phyloP scores from a whole-genome alignment of 2,329 filamentous ascomycete species.

The Aspergillus uvarum region DNA sequence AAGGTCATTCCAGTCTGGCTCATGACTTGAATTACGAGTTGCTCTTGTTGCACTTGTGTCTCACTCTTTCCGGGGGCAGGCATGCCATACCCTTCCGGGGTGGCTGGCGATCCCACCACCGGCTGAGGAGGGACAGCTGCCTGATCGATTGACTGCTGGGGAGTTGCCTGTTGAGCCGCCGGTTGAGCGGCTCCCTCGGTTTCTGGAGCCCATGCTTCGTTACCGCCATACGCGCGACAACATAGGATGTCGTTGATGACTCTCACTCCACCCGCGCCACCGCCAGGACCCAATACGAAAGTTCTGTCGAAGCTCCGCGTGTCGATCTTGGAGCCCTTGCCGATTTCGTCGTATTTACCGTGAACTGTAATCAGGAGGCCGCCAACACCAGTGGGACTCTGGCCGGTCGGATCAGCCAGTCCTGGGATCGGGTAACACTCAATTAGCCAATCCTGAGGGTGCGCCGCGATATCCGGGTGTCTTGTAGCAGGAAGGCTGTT shows the following conservation, averaged over 20 bases:
- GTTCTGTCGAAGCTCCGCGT: conserved; percentile 76
- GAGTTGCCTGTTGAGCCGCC: conserved; percentile 37
- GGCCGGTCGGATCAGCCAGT: conserved; percentile 66
- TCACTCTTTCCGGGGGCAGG: conserved; percentile 46
- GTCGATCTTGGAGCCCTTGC: conserved; percentile 57
- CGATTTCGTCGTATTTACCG: conserved; percentile 76
- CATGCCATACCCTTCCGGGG: conserved; percentile 42
- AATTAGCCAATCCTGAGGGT: conserved; percentile 73
- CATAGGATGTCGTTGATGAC: conserved; percentile 79
- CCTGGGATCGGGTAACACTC: conserved; percentile 75
- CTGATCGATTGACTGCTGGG: conserved; percentile 13
- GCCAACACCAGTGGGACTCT: conserved; percentile 66
- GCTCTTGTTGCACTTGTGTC: conserved; percentile 62
- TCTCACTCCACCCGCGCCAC: conserved; percentile 64
- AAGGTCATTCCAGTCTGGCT: conserved; percentile 77
- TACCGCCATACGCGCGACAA: conserved; percentile 65
- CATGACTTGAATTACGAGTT: conserved; percentile 69
- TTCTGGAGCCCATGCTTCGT: conserved; percentile 52
- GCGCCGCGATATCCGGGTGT: conserved; percentile 68
- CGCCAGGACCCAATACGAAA: conserved; percentile 75
- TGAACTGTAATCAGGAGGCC: conserved; percentile 78
- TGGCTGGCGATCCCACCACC: conserved; percentile 29
- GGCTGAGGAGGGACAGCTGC: conserved; percentile 16
- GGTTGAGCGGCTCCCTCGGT: conserved; percentile 26
- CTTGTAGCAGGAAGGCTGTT: conserved; percentile 67